Conservation (phyloP, 2,329 filamentous ascomycete species). For the Colletotrichum karsti region DNA sequence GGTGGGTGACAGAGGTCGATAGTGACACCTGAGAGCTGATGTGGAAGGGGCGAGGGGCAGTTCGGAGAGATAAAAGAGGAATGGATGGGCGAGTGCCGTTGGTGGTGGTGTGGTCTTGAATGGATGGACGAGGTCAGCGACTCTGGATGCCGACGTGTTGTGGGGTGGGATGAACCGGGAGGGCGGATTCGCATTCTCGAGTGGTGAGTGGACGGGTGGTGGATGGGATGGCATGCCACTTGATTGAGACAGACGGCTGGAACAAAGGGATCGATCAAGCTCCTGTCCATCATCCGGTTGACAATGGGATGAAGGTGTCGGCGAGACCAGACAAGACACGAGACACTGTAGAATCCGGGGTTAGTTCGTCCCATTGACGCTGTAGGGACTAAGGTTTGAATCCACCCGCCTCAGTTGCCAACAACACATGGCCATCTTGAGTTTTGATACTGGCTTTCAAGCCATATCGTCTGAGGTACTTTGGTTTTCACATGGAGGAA, state of each 20-base stretch:
- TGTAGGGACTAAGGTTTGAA: background rate
- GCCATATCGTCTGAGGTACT: background rate
- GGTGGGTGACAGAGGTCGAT: background rate
- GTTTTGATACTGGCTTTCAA: background rate
- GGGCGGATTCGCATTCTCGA: background rate
- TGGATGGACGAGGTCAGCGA: background rate
- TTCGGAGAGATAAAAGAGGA: background rate
- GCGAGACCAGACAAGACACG: background rate
- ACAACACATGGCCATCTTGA: background rate
- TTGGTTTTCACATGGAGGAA: background rate
- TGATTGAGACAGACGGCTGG: background rate
- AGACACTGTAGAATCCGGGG: constrained; percentile 5
- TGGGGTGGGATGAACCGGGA: constrained; percentile 16
- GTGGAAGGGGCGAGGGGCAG: background rate
- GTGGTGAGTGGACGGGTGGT: too few species aligned
- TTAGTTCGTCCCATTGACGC: constrained; percentile 19
- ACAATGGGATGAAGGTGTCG: constrained; percentile 20
- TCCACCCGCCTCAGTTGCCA: background rate
- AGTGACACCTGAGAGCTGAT: background rate
- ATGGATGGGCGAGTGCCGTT: background rate
- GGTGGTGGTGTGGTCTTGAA: background rate
- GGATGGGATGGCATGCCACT: background rate
- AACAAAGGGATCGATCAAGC: constrained; percentile 3
- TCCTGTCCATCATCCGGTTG: background rate
- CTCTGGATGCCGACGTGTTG: background rate